Evolutionary conservation across 768 basidiomycete genomes (phyloP), one percentile per base, ranked within the genome.

Genomic region (Mycena rosella): DNA sequence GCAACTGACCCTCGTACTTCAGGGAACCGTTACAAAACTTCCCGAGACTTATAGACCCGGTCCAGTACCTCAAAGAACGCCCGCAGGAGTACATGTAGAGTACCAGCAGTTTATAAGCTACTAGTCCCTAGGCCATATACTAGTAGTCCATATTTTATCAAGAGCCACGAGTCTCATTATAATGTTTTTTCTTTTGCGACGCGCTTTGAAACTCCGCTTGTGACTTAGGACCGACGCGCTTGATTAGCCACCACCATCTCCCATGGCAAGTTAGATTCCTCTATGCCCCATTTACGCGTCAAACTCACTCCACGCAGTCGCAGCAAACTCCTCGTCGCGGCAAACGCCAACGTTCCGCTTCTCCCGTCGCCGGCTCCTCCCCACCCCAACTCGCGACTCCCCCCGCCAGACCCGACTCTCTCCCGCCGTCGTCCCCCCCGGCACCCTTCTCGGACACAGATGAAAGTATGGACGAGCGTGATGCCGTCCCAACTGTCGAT

Each of bases 371-470:
- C 51, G 84, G 83, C 36, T 88, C 90, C 5, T 85, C 87, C 1
- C 83, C 86, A 29, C 76, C 81, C 24, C 78, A 80, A 44, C 80
- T 76, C 26, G 78, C 82, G 58, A 80, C 83, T 26, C 81, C 85
- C 40, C 79, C 59, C 83, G 85, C 77, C 82, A 85, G 74, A 89
- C 90, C 24, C 83, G 86, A 47, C 93, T 95, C 94, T 22, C 84
- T 96, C 10, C 95, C 94, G 0, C 95, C 94, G 14, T 94, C 93
- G 1, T 95, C 94, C 6, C 93, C 95, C 5, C 93, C 91, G 5
- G 85, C 88, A 2, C 89, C 90, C 7, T 95, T 98, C 75, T 91
- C 91, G 6, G 96, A 98, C 72, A 92, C 94, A 27, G 93, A 96
- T 61, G 95, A 95, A 26, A 90, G 88, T 62, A 61, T 92, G 40